A percentile compares a stretch with the other conserved stretches of the same genome.
These are phyloP conservation scores for Yarrowia phangngaensis DNA, from an alignment of 805 yeast genomes.

Conservation along the genomic window DNA sequence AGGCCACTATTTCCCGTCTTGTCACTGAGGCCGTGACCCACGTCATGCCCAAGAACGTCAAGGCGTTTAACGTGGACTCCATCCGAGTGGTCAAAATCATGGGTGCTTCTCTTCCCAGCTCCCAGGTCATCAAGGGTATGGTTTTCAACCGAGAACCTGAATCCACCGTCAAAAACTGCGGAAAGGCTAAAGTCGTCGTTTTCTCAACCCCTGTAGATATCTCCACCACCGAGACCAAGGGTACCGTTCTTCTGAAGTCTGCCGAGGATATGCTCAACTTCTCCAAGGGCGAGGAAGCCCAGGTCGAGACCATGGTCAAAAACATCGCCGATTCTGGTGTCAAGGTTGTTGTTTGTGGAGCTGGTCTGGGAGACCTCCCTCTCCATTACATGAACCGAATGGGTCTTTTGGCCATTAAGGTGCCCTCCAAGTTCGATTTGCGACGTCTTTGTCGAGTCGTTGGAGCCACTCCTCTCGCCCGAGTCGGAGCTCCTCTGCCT, in stretches of 20 bases:
- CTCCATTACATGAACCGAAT: slow-evolving; percentile 87
- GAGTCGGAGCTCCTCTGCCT: slow-evolving; percentile 91
- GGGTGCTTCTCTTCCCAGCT: slow-evolving; percentile 76
- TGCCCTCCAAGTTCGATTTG: slow-evolving; percentile 89
- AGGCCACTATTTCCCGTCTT: slow-evolving; percentile 67
- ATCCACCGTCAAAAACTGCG: slow-evolving; percentile 69
- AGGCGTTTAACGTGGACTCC: slow-evolving; percentile 80
- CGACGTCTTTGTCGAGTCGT: slow-evolving; percentile 93
- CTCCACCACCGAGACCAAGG: slow-evolving; percentile 96
- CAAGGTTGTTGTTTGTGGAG: slow-evolving; percentile 87
- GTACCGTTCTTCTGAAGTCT: slow-evolving; percentile 91
- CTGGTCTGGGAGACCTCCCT: slow-evolving; percentile 88
- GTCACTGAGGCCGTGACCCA: slow-evolving; percentile 81
- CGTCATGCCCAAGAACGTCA: slow-evolving; percentile 67
- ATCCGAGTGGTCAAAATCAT: slow-evolving; percentile 93
- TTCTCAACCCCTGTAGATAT: slow-evolving; percentile 93
- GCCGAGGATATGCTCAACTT: slow-evolving; percentile 97
- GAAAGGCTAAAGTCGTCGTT: slow-evolving; percentile 80
- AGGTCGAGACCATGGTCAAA: slow-evolving; percentile 77
- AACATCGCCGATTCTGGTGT: slow-evolving; percentile 83
- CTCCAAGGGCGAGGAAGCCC: slow-evolving; percentile 93
- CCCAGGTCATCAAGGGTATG: slow-evolving; percentile 92
- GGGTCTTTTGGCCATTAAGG: slow-evolving; percentile 77
- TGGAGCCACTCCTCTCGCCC: slow-evolving; percentile 93
- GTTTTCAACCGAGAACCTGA: slow-evolving; percentile 98